phyloP scores from a whole-genome alignment of 2,329 filamentous ascomycete genomes.

The Talaromyces sp. region DNA sequence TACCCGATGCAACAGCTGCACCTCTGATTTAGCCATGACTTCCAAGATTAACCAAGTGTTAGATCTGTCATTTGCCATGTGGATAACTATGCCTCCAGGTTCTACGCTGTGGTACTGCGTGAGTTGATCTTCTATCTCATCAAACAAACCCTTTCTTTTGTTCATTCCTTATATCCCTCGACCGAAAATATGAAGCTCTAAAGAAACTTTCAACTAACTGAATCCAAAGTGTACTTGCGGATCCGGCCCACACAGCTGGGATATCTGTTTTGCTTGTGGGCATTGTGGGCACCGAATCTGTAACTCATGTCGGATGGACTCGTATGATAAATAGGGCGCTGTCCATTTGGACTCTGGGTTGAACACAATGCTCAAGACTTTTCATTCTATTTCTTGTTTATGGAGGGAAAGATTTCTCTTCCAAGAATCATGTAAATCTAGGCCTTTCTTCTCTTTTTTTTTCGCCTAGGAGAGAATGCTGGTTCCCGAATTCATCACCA shows the following conservation, averaged over 20 bases:
- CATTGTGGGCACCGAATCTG: not conserved
- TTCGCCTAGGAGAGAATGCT: too few species aligned
- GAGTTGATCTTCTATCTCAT: not conserved
- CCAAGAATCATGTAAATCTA: too few species aligned
- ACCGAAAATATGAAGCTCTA: not conserved
- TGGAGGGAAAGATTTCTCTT: not conserved
- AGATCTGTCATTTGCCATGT: not conserved
- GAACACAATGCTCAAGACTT: not conserved
- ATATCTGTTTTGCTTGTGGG: not conserved
- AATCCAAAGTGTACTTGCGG: not conserved
- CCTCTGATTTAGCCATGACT: not conserved
- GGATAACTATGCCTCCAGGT: not conserved
- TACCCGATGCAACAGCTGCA: not conserved
- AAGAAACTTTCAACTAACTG: not conserved
- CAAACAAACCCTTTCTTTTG: not conserved
- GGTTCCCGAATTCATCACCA: too few species aligned
- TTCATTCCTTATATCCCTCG: not conserved
- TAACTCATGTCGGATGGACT: not conserved
- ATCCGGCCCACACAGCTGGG: not conserved
- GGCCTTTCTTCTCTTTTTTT: too few species aligned
- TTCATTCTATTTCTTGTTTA: not conserved
- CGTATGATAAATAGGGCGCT: not conserved
- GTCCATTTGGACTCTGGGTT: not conserved
- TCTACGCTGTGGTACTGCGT: not conserved
- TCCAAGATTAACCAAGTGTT: not conserved